These are phyloP conservation scores for Calocybe gangraenosa DNA, from an alignment of 768 basidiomycete species.

Conservation along the genomic window DNA sequence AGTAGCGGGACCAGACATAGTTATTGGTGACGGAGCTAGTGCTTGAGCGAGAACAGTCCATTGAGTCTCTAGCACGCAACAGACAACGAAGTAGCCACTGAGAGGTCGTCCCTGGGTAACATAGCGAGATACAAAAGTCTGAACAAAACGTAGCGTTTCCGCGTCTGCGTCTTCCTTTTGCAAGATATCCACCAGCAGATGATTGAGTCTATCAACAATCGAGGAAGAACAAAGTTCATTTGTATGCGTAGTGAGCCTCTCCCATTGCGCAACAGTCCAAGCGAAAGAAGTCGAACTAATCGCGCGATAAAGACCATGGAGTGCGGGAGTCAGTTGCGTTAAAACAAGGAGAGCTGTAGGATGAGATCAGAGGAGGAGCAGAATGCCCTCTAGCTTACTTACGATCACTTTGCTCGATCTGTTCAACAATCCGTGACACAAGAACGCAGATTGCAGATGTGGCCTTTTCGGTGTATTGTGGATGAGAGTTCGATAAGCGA, in stretches of 20 bases:
- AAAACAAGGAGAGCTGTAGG: slow-evolving; percentile 63
- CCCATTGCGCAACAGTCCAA: slow-evolving; percentile 72
- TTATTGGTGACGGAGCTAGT: slow-evolving; percentile 31
- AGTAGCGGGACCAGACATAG: slow-evolving; percentile 25
- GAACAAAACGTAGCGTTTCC: slow-evolving; percentile 53
- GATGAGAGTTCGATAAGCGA: slow-evolving; percentile 53
- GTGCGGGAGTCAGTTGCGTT: slow-evolving; percentile 71
- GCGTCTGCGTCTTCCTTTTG: slow-evolving; percentile 47
- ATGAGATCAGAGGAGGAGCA: slow-evolving; percentile 1
- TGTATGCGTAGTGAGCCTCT: slow-evolving; percentile 46
- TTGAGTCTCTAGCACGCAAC: slow-evolving; percentile 80
- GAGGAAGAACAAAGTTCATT: slow-evolving; percentile 59
- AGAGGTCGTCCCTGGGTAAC: slow-evolving; percentile 71
- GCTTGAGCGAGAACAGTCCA: slow-evolving; percentile 84
- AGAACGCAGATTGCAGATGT: slow-evolving; percentile 61
- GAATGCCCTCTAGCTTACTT: slow-evolving; percentile 20
- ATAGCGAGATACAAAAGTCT: slow-evolving; percentile 73
- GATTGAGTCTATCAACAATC: slow-evolving; percentile 70
- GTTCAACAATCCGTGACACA: slow-evolving; percentile 49
- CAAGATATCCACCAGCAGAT: slow-evolving; percentile 59
- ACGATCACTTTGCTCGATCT: slow-evolving; percentile 54
- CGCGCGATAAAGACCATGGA: slow-evolving; percentile 86
- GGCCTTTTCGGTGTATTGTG: slow-evolving; percentile 43
- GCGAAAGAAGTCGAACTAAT: slow-evolving; percentile 73
- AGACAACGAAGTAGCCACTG: slow-evolving; percentile 86